Conservation (phyloP, 2,329 filamentous ascomycete genomes). For the Sclerotinia sclerotiorum region DNA sequence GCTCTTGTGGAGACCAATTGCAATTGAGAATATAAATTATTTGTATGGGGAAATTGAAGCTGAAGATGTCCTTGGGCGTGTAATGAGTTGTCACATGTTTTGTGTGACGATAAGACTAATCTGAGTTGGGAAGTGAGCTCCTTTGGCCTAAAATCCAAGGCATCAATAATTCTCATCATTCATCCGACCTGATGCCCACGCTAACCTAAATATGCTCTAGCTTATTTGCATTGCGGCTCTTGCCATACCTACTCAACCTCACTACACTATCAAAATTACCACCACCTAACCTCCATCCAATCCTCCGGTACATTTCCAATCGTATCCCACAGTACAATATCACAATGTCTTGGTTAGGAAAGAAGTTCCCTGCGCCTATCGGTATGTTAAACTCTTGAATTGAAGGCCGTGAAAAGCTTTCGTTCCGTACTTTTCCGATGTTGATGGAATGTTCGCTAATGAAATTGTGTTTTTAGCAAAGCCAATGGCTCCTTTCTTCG, state of each 20-base stretch:
- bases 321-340: slow-evolving; percentile 39
- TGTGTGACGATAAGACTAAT: background rate
- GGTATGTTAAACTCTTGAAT: slow-evolving; percentile 57
- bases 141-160: background rate
- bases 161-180: accelerated
- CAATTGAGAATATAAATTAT: background rate
- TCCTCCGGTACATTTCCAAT: slow-evolving; percentile 42
- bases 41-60: slow-evolving; percentile 5
- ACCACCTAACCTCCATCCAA: slow-evolving; percentile 28
- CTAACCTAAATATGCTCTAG: slow-evolving; percentile 14
- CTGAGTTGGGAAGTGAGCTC: background rate
- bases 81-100: too few relatives aligned
- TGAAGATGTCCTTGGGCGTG: background rate
- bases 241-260: slow-evolving; percentile 8
- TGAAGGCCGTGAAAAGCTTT: slow-evolving; percentile 24
- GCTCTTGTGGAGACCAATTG: slow-evolving; percentile 15
- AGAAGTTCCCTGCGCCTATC: slow-evolving; percentile 79
- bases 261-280: slow-evolving; percentile 3
- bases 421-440: slow-evolving; percentile 20
- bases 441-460: slow-evolving; percentile 14
- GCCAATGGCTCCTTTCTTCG: slow-evolving; percentile 92
- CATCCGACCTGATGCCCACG: background rate
- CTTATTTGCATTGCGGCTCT: background rate
- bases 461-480: slow-evolving; percentile 59
- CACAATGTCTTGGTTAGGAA: slow-evolving; percentile 78